phyloP scores from a whole-genome alignment of 768 basidiomycete species.

The Rhodocollybia butyracea region DNA sequence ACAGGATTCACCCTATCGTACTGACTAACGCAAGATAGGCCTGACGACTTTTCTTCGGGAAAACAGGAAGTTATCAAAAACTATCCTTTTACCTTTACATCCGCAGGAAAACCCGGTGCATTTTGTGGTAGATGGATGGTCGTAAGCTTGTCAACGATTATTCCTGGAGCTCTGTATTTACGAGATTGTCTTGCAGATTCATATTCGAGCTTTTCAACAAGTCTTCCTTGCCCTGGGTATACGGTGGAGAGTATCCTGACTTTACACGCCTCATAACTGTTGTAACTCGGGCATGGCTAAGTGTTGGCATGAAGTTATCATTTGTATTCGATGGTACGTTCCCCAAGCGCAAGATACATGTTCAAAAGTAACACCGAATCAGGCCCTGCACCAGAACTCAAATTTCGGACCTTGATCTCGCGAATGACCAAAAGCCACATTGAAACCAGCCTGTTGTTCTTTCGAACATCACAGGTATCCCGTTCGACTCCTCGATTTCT shows the following conservation, averaged over 20 bases:
- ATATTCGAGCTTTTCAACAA: slow-evolving; percentile 65
- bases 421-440: slow-evolving; percentile 58
- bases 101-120: slow-evolving; percentile 30
- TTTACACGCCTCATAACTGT: slow-evolving; percentile 46
- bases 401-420: slow-evolving; percentile 63
- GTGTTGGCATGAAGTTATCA: slow-evolving; percentile 56
- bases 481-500: slow-evolving; percentile 66
- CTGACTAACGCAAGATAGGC: slow-evolving; percentile 19
- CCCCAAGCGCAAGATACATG: not conserved
- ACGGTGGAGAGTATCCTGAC: slow-evolving; percentile 74
- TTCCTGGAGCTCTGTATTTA: no score
- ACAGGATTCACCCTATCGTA: not conserved
- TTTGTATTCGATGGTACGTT: slow-evolving; percentile 81
- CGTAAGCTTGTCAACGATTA: slow-evolving; percentile 52
- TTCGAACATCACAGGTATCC: slow-evolving; percentile 69
- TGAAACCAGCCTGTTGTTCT: slow-evolving; percentile 69
- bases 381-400: slow-evolving; percentile 73
- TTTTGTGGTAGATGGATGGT: slow-evolving; percentile 82
- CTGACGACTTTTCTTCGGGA: slow-evolving; percentile 52
- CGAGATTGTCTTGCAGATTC: slow-evolving; percentile 55
- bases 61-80: slow-evolving; percentile 41
- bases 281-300: slow-evolving; percentile 66
- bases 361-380: slow-evolving; percentile 9
- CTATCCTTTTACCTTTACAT: slow-evolving; percentile 20
- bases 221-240: slow-evolving; percentile 75